A percentile compares a stretch with the other conserved stretches of the same genome.
phyloP scores from a whole-genome alignment of 352 stramenopile species.

The Phytophthora pseudosyringae region DNA sequence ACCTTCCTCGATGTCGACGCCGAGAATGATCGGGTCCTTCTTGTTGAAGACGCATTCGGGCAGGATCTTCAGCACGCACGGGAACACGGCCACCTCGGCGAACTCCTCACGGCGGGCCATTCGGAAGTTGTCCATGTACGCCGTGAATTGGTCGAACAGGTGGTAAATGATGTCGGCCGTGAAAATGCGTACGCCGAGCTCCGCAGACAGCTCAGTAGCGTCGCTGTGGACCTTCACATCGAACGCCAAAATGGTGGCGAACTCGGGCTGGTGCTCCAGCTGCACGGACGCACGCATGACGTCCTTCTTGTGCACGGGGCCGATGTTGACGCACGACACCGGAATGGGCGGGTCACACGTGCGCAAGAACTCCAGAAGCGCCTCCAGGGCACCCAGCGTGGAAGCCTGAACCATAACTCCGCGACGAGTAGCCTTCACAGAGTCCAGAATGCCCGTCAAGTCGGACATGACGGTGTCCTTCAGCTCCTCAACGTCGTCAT shows the following conservation, averaged over 20 bases:
- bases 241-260: conserved; percentile 98
- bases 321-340: conserved; percentile 96
- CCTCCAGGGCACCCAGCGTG: conserved; percentile 98
- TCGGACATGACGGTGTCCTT: conserved; percentile 98
- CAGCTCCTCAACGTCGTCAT: conserved; percentile 98
- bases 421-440: conserved; percentile 95
- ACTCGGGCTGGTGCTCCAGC: conserved; percentile 98
- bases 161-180: conserved; percentile 99
- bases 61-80: conserved; percentile 97
- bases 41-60: conserved; percentile 99
- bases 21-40: conserved; percentile 99
- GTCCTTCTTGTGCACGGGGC: conserved; percentile 98
- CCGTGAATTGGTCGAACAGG: conserved; percentile 99
- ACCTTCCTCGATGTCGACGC: conserved; percentile 97
- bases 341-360: conserved; percentile 95
- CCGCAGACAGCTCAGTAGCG: conserved; percentile 88
- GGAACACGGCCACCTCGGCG: conserved; percentile 93
- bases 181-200: conserved; percentile 98
- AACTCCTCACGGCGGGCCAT: conserved; percentile 93
- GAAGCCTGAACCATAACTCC: conserved; percentile 99
- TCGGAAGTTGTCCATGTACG: conserved; percentile 97
- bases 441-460: conserved; percentile 94
- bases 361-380: conserved; percentile 97
- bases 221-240: conserved; percentile 98
- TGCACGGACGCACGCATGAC: conserved; percentile 99